A percentile compares a stretch with the other conserved stretches of the same genome.
Evolutionary conservation across 805 yeast genomes (phyloP).

Genomic region (Metschnikowia continentalis): DNA sequence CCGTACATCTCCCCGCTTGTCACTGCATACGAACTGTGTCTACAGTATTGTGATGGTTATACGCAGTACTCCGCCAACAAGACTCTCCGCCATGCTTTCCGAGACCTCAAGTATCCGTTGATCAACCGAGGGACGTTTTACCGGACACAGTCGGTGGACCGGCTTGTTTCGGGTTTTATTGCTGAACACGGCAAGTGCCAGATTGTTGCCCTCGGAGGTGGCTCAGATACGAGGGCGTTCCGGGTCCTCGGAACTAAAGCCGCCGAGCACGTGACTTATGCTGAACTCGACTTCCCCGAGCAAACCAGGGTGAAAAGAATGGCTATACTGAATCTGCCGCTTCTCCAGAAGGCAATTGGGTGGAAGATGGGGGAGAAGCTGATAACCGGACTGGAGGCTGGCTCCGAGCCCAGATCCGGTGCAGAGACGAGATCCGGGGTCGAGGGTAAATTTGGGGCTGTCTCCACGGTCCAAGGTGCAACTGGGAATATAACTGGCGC

Average conservation of each 20-base stretch:
- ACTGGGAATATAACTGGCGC: conserved; percentile 2
- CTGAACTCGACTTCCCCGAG: conserved; percentile 63
- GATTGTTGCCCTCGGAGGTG: conserved; percentile 73
- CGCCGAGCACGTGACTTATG: conserved; percentile 32
- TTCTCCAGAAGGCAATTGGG: conserved; percentile 24
- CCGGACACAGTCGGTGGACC: conserved; percentile 52
- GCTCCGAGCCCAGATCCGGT: background rate
- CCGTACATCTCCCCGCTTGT: conserved; percentile 30
- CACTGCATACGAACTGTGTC: conserved; percentile 32
- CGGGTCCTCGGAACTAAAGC: conserved; percentile 31
- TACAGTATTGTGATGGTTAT: conserved; percentile 38
- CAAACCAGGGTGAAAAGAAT: conserved; percentile 49
- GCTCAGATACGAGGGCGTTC: conserved; percentile 72
- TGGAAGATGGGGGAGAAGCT: conserved; percentile 8
- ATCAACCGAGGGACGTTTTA: conserved; percentile 70
- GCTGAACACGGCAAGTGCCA: conserved; percentile 34
- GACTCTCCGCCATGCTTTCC: conserved; percentile 35
- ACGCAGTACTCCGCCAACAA: conserved; percentile 38
- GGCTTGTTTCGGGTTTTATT: conserved; percentile 41
- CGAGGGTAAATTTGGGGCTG: background rate
- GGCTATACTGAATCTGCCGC: conserved; percentile 35
- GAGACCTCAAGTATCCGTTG: conserved; percentile 51
- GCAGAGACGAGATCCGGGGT: conserved; percentile 9
- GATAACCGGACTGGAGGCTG: conserved; percentile 5
- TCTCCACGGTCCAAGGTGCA: too few relatives aligned